phyloP scores from a whole-genome alignment of 805 yeast species.

The Crinitomyces ghanaensis region DNA sequence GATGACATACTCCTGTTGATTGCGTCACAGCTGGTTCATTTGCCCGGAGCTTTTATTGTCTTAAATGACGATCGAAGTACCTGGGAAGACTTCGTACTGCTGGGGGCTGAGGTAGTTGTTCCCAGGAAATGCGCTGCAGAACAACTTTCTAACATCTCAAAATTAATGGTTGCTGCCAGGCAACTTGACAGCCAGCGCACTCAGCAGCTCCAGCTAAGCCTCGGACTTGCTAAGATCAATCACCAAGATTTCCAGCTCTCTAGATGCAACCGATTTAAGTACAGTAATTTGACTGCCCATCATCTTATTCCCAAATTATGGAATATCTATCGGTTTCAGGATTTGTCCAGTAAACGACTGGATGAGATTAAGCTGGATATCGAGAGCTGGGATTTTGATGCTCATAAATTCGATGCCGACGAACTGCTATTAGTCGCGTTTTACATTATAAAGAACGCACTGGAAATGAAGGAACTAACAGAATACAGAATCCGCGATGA shows the following conservation, averaged over 20 bases:
- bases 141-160: slow-evolving; percentile 1
- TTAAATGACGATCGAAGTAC: slow-evolving; percentile 4
- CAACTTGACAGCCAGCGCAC: too few species aligned
- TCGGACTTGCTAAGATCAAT: too few species aligned
- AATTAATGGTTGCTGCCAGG: not conserved
- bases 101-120: slow-evolving; percentile 9
- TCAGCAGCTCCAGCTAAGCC: too few species aligned
- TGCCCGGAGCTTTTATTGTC: slow-evolving; percentile 9
- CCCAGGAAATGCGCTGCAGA: not conserved
- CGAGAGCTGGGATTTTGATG: slow-evolving; percentile 53
- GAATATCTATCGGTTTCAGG: too few species aligned
- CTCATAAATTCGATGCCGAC: slow-evolving; percentile 52
- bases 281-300: too few species aligned
- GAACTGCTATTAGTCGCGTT: slow-evolving; percentile 54
- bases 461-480: slow-evolving; percentile 9
- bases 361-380: not conserved
- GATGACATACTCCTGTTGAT: slow-evolving; percentile 8
- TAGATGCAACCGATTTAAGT: too few species aligned
- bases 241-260: too few species aligned
- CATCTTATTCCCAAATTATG: too few species aligned
- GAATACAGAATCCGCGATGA: slow-evolving; percentile 25
- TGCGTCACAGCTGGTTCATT: slow-evolving; percentile 9
- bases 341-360: too few species aligned
- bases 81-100: slow-evolving; percentile 6
- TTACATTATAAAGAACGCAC: slow-evolving; percentile 37